Base-by-base conservation (phyloP, 164 flowering plant species). In the Aristolochia contorta region DNA sequence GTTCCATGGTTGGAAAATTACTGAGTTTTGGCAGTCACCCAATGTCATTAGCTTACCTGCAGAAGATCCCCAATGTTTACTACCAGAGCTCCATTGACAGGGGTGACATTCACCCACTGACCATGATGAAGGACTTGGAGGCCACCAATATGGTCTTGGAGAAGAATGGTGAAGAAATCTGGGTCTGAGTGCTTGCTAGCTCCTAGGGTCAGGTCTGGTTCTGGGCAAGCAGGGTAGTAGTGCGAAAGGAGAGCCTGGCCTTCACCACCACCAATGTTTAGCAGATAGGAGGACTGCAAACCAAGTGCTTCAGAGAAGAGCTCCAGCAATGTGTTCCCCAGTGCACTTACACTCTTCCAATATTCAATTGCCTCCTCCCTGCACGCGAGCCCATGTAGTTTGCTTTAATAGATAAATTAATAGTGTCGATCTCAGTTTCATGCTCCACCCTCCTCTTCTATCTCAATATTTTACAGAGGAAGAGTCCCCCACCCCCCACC, bases 231-330 rank as follows among this genome's bases (percentile, higher is more conserved):
- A 15, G 76, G 79, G 43, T 69, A 69, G 56, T 72, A 72, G n/a
- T 72, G 67, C 0, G 21, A 13, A 1, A 61, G 4, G 23, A 71
- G 8, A 7, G 23, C 14, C 6, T 47, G 65, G 14, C 71, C 74
- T 15, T 47, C 54, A 7, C 10, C 48, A 45, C 72, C 73, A 10
- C 59, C 65, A 6, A 69, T 65, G 3, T 25, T n/a, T n/a, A 37
- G 49, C 8, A 77, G 67, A 61, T 69, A 58, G 58, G 68, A 58
- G 12, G 72, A 55, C 20, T 47, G 32, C 1, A 77, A 74, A 21
- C 75, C 79, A 6, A 77, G 64, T 51, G 69, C 76, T 65, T 74
- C 77, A 10, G 74, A 64, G 1, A 74, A 37, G 21, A 78, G 55
- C 33, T 67, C 64, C 0, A 43, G 7, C 14, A 78, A 19, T 13